Base-by-base conservation (phyloP, 2,329 filamentous ascomycete species). In the Neofusicoccum umdonicola region DNA sequence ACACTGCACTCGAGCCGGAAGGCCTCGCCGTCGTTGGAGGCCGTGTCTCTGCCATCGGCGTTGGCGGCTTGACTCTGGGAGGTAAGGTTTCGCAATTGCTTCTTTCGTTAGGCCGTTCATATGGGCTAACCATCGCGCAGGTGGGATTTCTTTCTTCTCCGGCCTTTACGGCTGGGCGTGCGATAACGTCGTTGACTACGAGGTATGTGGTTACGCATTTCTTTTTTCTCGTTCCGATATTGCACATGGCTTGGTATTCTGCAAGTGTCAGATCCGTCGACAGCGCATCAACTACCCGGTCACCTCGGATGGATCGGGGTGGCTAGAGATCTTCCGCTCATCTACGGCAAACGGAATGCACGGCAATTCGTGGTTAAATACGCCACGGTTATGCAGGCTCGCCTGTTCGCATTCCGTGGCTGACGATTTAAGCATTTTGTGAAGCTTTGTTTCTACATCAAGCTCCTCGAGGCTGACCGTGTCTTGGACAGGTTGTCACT, bases 131-230 rank as follows among this genome's bases (percentile, higher is more conserved):
- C n/a, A 34, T 11, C 5, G 17, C 1, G 72, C 71, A 52, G 77
- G 78, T 58, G 76, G 74, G 1, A 68, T 77, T 15, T 76, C 73
- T 1, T 77, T 75, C 66, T 74, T 72, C 52, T 66, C 70, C 3
- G 70, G 67, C 7, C 62, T 65, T 3, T 66, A 71, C 9, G 76
- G 77, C 4, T 74, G 69, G 67, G 71, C 66, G 19, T 76, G 73
- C 34, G 75, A 80, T 58, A 76, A 75, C 45, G 71, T 80, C 13
- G 67, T 75, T 4, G 72, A 73, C 50, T 76, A 75, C 37, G 74
- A 81, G 63, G 66, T 74, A 65, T 48, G 52, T 50, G 41, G n/a
- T 58, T 39, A 42, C 22, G 17, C 39, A 41, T 63, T 45, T 27
- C 51, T 67, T 17, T 37, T 34, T 65, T 63, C 41, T 64, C 31